These are phyloP conservation scores for Echinosophora koreensis DNA, from an alignment of 306 rosid genomes.

Conservation along the genomic window DNA sequence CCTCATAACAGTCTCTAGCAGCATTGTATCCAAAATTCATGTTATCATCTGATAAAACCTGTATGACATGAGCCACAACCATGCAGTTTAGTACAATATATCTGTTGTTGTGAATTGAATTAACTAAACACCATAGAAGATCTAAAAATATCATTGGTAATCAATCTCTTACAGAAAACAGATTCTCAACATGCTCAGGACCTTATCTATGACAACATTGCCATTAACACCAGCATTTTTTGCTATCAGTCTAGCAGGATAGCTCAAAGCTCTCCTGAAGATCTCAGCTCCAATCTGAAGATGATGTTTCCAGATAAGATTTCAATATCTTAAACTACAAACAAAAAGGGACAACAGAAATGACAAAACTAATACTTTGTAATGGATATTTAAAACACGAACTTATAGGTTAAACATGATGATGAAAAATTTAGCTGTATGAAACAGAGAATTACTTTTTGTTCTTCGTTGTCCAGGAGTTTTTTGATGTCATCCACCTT, in stretches of 20 bases:
- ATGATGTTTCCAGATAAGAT: constrained; percentile 16
- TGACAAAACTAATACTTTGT: constrained; percentile 7
- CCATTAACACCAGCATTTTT: constrained; percentile 96
- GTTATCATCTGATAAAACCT: constrained; percentile 69
- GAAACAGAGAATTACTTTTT: constrained; percentile 57
- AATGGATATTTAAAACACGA: not conserved
- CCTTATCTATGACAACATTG: constrained; percentile 83
- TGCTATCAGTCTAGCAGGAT: constrained; percentile 83
- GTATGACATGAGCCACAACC: constrained; percentile 38
- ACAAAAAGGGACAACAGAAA: not conserved
- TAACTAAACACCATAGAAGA: constrained; percentile 13
- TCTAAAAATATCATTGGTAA: constrained; percentile 25
- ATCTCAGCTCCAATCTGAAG: constrained; percentile 94
- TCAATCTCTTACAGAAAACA: constrained; percentile 42
- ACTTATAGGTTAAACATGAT: constrained; percentile 18
- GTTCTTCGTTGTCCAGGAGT: constrained; percentile 83
- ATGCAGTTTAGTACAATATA: constrained; percentile 41
- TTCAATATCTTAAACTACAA: constrained; percentile 33
- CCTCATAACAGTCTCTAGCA: constrained; percentile 80
- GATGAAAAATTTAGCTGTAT: not conserved
- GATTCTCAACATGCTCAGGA: constrained; percentile 50
- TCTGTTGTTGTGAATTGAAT: constrained; percentile 26
- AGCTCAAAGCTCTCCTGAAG: constrained; percentile 82
- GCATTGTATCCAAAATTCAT: constrained; percentile 81
- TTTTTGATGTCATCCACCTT: constrained; percentile 77